A percentile compares a stretch with the other conserved stretches of the same genome.
These are phyloP conservation scores for Ceratocystis papillata DNA, from an alignment of 2,329 filamentous ascomycete genomes.

Conservation along the genomic window DNA sequence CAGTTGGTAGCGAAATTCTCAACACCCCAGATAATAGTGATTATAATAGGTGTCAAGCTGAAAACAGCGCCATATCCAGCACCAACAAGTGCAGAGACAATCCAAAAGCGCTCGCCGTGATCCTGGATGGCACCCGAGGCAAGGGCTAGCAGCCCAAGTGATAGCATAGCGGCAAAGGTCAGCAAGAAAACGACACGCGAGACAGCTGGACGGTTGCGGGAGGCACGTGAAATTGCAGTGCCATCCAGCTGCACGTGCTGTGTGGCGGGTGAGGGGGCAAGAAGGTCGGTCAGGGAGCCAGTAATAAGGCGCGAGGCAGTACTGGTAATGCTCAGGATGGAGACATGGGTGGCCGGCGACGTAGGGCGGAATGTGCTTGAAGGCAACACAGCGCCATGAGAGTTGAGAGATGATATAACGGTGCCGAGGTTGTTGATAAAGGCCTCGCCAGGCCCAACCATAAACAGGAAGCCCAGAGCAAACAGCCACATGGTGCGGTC, in stretches of 20 bases:
- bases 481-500: slow-evolving; percentile 96
- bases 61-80: slow-evolving; percentile 91
- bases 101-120: slow-evolving; percentile 68
- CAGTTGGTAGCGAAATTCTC: slow-evolving; percentile 99
- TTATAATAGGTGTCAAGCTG: slow-evolving; percentile 77
- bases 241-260: slow-evolving; percentile 43
- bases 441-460: slow-evolving; percentile 89
- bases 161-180: slow-evolving; percentile 61
- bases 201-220: slow-evolving; percentile 42
- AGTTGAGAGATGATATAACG: slow-evolving; percentile 67
- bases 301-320: slow-evolving; percentile 85
- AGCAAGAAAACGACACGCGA: slow-evolving; percentile 75
- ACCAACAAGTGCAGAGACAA: slow-evolving; percentile 74
- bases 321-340: slow-evolving; percentile 79
- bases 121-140: slow-evolving; percentile 65
- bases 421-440: slow-evolving; percentile 97
- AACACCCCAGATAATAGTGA: slow-evolving; percentile 95
- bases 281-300: slow-evolving; percentile 75
- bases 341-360: slow-evolving; percentile 77
- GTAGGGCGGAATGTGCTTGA: slow-evolving; percentile 34
- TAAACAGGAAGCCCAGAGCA: slow-evolving; percentile 79
- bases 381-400: slow-evolving; percentile 26
- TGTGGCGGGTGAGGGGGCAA: slow-evolving; percentile 58
- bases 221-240: slow-evolving; percentile 26
- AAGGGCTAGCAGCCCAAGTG: slow-evolving; percentile 63